Percentiles rank a stretch among this genome's conserved stretches.
Conservation (phyloP, 1,284 basidiomycete genomes). For the Exobasidium cylindrosporum region DNA sequence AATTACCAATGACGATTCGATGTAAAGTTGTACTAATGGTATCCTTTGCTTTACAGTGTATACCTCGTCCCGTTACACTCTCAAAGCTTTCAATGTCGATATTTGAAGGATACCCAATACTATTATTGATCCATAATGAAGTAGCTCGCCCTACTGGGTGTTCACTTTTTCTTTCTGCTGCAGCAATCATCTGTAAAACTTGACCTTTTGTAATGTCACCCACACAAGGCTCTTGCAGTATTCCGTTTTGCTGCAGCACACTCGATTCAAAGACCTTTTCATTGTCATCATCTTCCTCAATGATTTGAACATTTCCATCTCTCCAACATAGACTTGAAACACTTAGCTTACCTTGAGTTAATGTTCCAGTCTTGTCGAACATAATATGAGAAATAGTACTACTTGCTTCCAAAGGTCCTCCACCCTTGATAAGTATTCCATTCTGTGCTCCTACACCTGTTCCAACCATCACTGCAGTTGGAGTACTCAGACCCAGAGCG, state of each 20-base stretch:
- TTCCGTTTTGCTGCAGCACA: background rate
- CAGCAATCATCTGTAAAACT: slow-evolving; percentile 66
- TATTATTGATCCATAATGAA: slow-evolving; percentile 60
- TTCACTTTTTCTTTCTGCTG: slow-evolving; percentile 85
- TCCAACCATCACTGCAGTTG: slow-evolving; percentile 99
- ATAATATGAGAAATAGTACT: slow-evolving; percentile 76
- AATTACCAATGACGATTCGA: slow-evolving; percentile 38
- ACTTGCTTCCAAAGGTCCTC: slow-evolving; percentile 86
- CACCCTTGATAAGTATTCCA: slow-evolving; percentile 97
- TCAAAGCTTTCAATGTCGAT: slow-evolving; percentile 67
- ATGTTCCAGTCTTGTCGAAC: slow-evolving; percentile 96
- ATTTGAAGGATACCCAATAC: slow-evolving; percentile 19
- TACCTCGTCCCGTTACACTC: slow-evolving; percentile 82
- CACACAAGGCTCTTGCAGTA: background rate
- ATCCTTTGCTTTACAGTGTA: slow-evolving; percentile 57
- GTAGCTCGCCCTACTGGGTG: slow-evolving; percentile 94
- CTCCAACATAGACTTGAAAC: slow-evolving; percentile 78
- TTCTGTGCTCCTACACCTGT: slow-evolving; percentile 95
- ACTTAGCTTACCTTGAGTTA: slow-evolving; percentile 79
- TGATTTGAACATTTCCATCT: slow-evolving; percentile 52
- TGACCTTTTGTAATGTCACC: slow-evolving; percentile 29
- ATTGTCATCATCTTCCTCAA: background rate
- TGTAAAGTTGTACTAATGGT: slow-evolving; percentile 16
- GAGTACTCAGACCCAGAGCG: slow-evolving; percentile 90
- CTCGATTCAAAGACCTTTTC: background rate